Conservation (phyloP, 83 land plant genomes). For the Picea mariana region DNA sequence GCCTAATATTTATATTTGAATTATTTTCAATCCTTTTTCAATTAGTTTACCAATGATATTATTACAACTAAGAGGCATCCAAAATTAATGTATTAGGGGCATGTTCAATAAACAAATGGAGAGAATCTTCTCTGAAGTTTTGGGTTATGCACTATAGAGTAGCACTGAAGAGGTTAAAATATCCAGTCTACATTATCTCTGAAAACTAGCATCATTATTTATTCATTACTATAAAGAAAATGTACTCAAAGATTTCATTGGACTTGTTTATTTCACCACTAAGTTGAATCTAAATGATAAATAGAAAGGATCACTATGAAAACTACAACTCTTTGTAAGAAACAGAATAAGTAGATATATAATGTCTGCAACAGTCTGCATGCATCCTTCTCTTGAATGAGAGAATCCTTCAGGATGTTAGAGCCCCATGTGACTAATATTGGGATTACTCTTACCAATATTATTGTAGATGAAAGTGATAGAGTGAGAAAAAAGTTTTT, state of each 20-base stretch:
- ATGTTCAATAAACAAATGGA: conserved; percentile 16
- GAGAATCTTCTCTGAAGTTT: conserved; percentile 43
- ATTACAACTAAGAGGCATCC: conserved; percentile 16
- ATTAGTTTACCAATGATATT: conserved; percentile 35
- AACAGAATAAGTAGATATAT: conserved; percentile 41
- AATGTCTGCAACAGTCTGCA: conserved; percentile 45
- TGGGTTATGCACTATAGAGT: conserved; percentile 49
- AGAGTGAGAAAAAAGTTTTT: conserved; percentile 81
- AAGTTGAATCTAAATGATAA: conserved; percentile 48
- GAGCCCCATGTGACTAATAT: neutral
- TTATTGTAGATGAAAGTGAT: conserved; percentile 32
- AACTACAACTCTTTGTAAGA: conserved; percentile 10
- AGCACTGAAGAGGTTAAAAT: conserved; percentile 40
- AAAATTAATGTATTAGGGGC: conserved; percentile 17
- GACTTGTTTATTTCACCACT: conserved; percentile 73
- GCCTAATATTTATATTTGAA: conserved; percentile 55
- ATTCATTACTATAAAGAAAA: conserved; percentile 84
- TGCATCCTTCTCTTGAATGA: conserved; percentile 62
- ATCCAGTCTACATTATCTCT: conserved; percentile 51
- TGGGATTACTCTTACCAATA: neutral
- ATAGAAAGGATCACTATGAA: conserved; percentile 27
- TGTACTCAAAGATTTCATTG: conserved; percentile 71
- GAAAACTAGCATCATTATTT: conserved; percentile 58
- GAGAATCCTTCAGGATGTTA: conserved; percentile 24
- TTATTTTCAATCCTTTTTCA: conserved; percentile 25